phyloP scores from a whole-genome alignment of 2,329 filamentous ascomycete species.

The Hymenotorrendiella dingleyae region DNA sequence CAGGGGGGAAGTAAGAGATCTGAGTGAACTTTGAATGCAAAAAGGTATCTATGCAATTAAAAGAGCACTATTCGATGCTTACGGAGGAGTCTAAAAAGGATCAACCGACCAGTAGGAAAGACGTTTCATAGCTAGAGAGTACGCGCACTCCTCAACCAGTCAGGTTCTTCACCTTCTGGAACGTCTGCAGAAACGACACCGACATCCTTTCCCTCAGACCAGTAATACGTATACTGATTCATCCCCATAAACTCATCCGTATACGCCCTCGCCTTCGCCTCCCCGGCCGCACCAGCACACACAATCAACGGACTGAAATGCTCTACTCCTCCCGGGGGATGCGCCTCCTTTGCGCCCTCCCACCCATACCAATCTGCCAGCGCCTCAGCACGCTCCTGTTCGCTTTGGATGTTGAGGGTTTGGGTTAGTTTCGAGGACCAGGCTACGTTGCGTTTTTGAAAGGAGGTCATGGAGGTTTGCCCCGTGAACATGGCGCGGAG shows the following conservation, averaged over 20 bases:
- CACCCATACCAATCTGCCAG: constrained; percentile 42
- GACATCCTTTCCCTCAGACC: too few relatives aligned
- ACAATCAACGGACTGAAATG: constrained; percentile 57
- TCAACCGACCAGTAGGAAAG: too few relatives aligned
- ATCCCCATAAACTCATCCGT: constrained; percentile 14
- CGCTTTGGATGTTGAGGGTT: constrained; percentile 29
- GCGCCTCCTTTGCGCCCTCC: constrained; percentile 51
- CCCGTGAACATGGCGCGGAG: constrained; percentile 44
- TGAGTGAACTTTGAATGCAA: too few relatives aligned
- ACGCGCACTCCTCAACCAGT: too few relatives aligned
- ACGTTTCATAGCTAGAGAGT: too few relatives aligned
- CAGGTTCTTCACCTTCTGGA: too few relatives aligned
- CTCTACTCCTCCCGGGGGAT: constrained; percentile 50
- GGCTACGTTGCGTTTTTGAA: constrained; percentile 50
- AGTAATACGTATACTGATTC: constrained; percentile 21
- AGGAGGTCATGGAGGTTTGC: constrained; percentile 49
- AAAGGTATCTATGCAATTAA: too few relatives aligned
- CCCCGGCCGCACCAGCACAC: constrained; percentile 47
- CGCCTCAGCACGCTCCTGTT: constrained; percentile 34
- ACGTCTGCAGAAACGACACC: too few relatives aligned
- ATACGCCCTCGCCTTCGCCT: constrained; percentile 35
- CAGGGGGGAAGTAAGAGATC: too few relatives aligned
- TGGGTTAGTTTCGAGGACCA: constrained; percentile 39
- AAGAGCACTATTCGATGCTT: too few relatives aligned
- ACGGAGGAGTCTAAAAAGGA: too few relatives aligned